phyloP scores from a whole-genome alignment of 1,284 basidiomycete species.

The Leccinum pachyderme region DNA sequence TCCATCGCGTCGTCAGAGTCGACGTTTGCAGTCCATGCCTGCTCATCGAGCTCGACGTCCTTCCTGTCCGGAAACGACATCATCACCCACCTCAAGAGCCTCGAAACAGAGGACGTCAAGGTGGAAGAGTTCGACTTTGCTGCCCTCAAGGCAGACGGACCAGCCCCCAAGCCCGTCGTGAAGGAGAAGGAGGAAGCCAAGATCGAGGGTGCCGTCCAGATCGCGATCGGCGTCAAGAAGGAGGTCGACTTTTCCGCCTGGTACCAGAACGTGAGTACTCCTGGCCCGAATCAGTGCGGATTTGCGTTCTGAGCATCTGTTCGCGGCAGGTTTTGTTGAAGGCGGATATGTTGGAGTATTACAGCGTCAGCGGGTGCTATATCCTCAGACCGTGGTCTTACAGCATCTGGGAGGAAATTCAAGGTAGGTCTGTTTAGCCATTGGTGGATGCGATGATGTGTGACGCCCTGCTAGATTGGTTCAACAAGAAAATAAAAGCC shows the following conservation, averaged over 20 bases:
- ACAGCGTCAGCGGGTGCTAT: conserved; percentile 98
- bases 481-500: conserved; percentile 89
- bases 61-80: conserved; percentile 80
- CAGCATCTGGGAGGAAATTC: conserved; percentile 95
- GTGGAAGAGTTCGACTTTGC: conserved; percentile 75
- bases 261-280: conserved; percentile 81
- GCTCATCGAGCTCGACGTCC: conserved; percentile 67
- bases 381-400: conserved; percentile 98
- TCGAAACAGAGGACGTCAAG: conserved; percentile 64
- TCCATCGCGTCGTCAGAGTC: conserved; percentile 67
- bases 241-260: conserved; percentile 91
- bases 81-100: conserved; percentile 64
- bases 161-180: conserved; percentile 41
- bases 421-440: conserved; percentile 61
- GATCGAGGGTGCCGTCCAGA: conserved; percentile 86
- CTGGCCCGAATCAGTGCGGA: background rate
- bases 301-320: conserved; percentile 5
- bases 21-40: conserved; percentile 73
- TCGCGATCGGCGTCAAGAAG: conserved; percentile 93
- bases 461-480: conserved; percentile 67
- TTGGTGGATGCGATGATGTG: conserved; percentile 1
- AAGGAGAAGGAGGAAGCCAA: conserved; percentile 75
- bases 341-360: conserved; percentile 99
- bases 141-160: conserved; percentile 52
- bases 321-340: conserved; percentile 84